phyloP scores from a whole-genome alignment of 352 stramenopile genomes.

The Phytopythium vexans region DNA sequence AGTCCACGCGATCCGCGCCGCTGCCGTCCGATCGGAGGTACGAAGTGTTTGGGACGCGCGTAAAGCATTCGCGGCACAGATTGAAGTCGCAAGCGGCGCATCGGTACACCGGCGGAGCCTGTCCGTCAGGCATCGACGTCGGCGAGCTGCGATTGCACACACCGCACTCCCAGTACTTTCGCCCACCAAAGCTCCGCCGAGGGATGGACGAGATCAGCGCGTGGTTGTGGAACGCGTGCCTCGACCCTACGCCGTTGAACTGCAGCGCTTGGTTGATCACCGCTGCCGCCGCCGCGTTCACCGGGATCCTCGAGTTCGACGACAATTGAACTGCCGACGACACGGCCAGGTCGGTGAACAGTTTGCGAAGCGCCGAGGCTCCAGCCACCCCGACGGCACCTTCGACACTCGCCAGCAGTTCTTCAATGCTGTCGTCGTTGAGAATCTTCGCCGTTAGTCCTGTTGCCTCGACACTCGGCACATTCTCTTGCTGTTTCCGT shows the following conservation, averaged over 20 bases:
- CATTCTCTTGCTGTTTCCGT: background rate
- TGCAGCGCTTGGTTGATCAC: slow-evolving; percentile 41
- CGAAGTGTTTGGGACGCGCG: slow-evolving; percentile 52
- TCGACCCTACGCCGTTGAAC: slow-evolving; percentile 16
- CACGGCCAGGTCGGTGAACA: background rate
- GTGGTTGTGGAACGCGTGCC: slow-evolving; percentile 42
- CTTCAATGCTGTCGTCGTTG: background rate
- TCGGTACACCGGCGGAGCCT: slow-evolving; percentile 31
- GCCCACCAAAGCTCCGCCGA: slow-evolving; percentile 23
- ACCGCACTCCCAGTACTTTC: slow-evolving; percentile 35
- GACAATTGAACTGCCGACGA: no score
- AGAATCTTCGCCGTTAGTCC: background rate
- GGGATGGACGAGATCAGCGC: slow-evolving; percentile 26
- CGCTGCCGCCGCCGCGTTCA: slow-evolving; percentile 15
- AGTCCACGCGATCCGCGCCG: background rate
- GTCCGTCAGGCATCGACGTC: slow-evolving; percentile 12
- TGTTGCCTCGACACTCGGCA: background rate
- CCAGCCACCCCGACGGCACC: slow-evolving; percentile 21
- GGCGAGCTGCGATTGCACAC: slow-evolving; percentile 30
- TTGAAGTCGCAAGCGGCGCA: slow-evolving; percentile 56
- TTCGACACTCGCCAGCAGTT: slow-evolving; percentile 15
- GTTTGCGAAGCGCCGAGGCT: slow-evolving; percentile 2
- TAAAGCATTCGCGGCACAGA: slow-evolving; percentile 58
- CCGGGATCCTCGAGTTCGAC: background rate
- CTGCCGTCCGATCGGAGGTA: slow-evolving; percentile 2